Percentiles rank a stretch among this genome's conserved stretches.
phyloP scores from a whole-genome alignment of 139 green algal genomes.

The Marvania coccoides region DNA sequence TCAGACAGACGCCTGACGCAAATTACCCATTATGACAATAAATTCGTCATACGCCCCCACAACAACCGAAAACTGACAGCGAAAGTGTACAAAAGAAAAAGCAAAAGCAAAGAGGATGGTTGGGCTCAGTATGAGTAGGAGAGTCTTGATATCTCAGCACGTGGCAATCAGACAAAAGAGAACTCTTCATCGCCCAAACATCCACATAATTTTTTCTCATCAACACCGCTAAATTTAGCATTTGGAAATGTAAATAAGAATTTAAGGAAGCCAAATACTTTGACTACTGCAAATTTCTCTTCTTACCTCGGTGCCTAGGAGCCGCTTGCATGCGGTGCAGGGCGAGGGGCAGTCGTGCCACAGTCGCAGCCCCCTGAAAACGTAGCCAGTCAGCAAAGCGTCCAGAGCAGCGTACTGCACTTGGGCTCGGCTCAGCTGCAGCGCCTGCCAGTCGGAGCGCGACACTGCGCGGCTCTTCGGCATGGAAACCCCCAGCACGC shows the following conservation, averaged over 20 bases:
- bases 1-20: conserved; percentile 34
- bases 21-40: conserved; percentile 33
- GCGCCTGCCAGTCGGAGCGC: conserved; percentile 24
- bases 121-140: conserved; percentile 39
- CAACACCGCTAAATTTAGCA: background rate
- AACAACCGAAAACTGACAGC: background rate
- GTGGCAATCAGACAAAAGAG: background rate
- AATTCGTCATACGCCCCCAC: conserved; percentile 13
- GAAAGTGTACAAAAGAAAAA: background rate
- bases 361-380: conserved; percentile 23
- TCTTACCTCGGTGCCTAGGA: conserved; percentile 13
- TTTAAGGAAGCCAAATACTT: background rate
- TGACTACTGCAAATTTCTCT: background rate
- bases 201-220: background rate
- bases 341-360: conserved; percentile 27
- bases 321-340: conserved; percentile 18
- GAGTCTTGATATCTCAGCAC: conserved; percentile 21
- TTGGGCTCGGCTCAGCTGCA: conserved; percentile 4
- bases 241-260: background rate
- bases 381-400: conserved; percentile 23
- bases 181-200: background rate
- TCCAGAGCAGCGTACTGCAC: conserved; percentile 31
- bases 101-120: background rate
- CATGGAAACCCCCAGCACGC: conserved; percentile 14
- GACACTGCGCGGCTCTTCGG: conserved; percentile 16